These are phyloP conservation scores for Talaromyces sp. DNA, from an alignment of 2,329 filamentous ascomycete species.

Conservation along the genomic window DNA sequence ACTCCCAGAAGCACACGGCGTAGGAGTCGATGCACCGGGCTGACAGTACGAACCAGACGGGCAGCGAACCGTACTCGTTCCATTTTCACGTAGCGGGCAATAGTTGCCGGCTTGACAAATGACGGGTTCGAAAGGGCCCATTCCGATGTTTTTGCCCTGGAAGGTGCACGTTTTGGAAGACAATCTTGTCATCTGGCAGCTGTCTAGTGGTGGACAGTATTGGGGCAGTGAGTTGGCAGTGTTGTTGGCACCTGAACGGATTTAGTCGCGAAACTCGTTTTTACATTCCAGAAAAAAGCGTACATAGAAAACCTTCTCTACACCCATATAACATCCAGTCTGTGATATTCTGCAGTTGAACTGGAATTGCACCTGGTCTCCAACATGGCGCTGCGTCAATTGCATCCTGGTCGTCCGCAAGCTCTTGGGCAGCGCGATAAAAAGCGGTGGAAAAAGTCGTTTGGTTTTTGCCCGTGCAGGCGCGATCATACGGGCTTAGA, in stretches of 20 bases:
- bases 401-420: neutral
- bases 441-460: slow-evolving; percentile 5
- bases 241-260: slow-evolving; percentile 3
- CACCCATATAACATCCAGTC: slow-evolving; percentile 4
- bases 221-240: slow-evolving; percentile 6
- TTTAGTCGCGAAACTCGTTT: neutral
- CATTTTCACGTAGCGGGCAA: neutral
- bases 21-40: slow-evolving; percentile 2
- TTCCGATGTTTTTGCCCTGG: slow-evolving; percentile 2
- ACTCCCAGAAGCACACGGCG: slow-evolving; percentile 1
- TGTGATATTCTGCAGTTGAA: slow-evolving; percentile 5
- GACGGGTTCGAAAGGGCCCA: slow-evolving; percentile 6
- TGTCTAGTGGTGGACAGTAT: slow-evolving; percentile 5
- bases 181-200: slow-evolving; percentile 1
- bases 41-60: slow-evolving; percentile 5
- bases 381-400: slow-evolving; percentile 2
- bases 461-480: slow-evolving; percentile 3
- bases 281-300: neutral
- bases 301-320: slow-evolving; percentile 3
- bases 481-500: slow-evolving; percentile 1
- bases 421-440: slow-evolving; percentile 1
- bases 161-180: slow-evolving; percentile 3
- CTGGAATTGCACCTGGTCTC: neutral
- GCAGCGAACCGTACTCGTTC: neutral
- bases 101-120: slow-evolving; percentile 6